phyloP scores from a whole-genome alignment of 2,329 filamentous ascomycete genomes.

The Sarocladium strictum region DNA sequence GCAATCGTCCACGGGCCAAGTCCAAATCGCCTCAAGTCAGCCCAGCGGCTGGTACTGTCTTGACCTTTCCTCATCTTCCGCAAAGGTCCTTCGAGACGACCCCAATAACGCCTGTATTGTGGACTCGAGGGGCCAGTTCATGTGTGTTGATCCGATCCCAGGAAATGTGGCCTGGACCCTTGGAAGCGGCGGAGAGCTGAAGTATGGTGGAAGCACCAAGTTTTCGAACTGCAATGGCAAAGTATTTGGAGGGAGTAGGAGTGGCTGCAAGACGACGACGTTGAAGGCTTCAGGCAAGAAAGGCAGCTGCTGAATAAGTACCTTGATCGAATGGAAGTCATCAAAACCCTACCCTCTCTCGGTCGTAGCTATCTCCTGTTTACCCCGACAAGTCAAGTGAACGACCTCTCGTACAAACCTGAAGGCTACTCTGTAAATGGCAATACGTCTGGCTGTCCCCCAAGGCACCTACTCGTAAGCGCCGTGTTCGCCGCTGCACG shows the following conservation, averaged over 20 bases:
- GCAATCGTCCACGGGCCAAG: background rate
- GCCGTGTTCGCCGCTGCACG: too few relatives aligned
- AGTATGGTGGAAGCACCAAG: constrained; percentile 1
- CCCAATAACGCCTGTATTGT: background rate
- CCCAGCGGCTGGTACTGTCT: constrained; percentile 4
- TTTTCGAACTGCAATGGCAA: background rate
- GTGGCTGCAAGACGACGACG: background rate
- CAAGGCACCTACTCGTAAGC: too few relatives aligned
- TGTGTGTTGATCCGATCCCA: constrained; percentile 3
- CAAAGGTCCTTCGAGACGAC: background rate
- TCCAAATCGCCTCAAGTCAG: background rate
- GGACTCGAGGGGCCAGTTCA: constrained; percentile 1
- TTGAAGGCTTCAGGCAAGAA: background rate
- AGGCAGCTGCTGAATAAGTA: background rate
- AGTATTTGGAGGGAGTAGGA: background rate
- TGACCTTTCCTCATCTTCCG: background rate
- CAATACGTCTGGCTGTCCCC: too few relatives aligned
- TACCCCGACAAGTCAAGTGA: too few relatives aligned
- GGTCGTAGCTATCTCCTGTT: too few relatives aligned
- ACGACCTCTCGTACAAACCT: too few relatives aligned
- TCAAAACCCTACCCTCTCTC: too few relatives aligned
- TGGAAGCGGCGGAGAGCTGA: background rate
- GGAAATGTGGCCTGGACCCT: constrained; percentile 3
- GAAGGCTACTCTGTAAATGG: too few relatives aligned
- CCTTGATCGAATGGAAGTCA: too few relatives aligned